Evolutionary conservation across 179 eudicot species (phyloP).

Genomic region (Spinacia oleracea): DNA sequence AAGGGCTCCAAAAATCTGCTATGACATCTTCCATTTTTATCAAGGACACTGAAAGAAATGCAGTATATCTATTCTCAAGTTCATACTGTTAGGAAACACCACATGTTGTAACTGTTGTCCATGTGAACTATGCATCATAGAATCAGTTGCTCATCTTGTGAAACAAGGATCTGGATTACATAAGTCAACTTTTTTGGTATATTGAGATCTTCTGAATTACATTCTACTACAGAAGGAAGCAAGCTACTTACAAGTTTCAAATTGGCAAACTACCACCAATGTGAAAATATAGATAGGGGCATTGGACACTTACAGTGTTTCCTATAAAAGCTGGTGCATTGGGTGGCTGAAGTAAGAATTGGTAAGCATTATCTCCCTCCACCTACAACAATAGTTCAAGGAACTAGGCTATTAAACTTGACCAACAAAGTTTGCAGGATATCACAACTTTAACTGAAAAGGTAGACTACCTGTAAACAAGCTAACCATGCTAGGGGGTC

Average conservation of each 20-base stretch:
- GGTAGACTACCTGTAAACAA: constrained; percentile 62
- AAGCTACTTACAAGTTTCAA: background rate
- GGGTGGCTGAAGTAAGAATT: constrained; percentile 93
- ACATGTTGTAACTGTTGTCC: background rate
- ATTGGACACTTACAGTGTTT: constrained; percentile 63
- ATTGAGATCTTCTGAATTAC: too few species aligned
- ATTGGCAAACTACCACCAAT: background rate
- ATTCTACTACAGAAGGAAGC: background rate
- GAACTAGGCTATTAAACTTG: background rate
- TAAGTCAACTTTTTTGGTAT: background rate
- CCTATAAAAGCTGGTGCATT: constrained; percentile 90
- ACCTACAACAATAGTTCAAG: constrained; percentile 40
- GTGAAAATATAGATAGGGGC: background rate
- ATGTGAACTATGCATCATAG: background rate
- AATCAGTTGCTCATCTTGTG: background rate
- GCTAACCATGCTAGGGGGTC: constrained; percentile 85
- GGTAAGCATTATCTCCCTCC: constrained; percentile 80
- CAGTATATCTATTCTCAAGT: background rate
- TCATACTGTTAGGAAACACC: background rate
- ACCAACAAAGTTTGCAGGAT: background rate
- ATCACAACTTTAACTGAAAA: constrained; percentile 1
- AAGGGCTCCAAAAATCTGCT: background rate
- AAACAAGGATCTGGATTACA: background rate
- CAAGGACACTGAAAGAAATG: background rate
- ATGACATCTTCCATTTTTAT: background rate